These are phyloP conservation scores for Phoenix dactylifera DNA, from an alignment of 176 grass and related monocot species.

Conservation along the genomic window DNA sequence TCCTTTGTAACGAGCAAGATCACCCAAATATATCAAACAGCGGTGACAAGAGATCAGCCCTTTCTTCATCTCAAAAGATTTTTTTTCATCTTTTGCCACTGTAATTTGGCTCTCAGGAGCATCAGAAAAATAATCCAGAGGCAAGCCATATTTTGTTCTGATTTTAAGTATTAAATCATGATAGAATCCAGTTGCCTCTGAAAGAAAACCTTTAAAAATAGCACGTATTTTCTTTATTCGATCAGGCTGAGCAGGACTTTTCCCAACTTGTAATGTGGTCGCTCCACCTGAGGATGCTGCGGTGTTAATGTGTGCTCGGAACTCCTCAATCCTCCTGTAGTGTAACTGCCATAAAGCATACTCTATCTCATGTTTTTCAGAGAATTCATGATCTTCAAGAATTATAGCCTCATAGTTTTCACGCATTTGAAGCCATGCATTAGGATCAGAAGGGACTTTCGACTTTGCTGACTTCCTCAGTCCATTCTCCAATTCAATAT, in stretches of 20 bases:
- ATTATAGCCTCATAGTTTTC: conserved; percentile 92
- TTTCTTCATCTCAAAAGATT: conserved; percentile 46
- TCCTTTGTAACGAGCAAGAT: conserved; percentile 86
- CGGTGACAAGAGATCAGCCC: conserved; percentile 74
- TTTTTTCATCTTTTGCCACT: conserved; percentile 42
- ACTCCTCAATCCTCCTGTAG: conserved; percentile 94
- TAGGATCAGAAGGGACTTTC: conserved; percentile 84
- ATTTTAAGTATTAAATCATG: conserved; percentile 90
- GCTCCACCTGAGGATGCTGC: conserved; percentile 12
- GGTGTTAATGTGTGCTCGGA: conserved; percentile 55
- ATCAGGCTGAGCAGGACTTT: conserved; percentile 44
- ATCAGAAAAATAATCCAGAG: conserved; percentile 52
- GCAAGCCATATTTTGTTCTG: conserved; percentile 61
- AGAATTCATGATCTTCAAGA: conserved; percentile 68
- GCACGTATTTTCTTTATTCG: conserved; percentile 58
- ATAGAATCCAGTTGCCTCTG: conserved; percentile 85
- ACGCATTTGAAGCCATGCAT: conserved; percentile 87
- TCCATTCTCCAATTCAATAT: conserved; percentile 55
- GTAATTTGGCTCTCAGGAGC: conserved; percentile 31
- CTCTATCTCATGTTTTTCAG: conserved; percentile 75
- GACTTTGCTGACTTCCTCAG: conserved; percentile 60
- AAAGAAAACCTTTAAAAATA: conserved; percentile 67
- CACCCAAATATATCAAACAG: conserved; percentile 94
- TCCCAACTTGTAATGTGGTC: conserved; percentile 21
- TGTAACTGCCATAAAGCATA: conserved; percentile 84